phyloP scores from a whole-genome alignment of 2,329 filamentous ascomycete genomes.

The Huntiella omanensis region DNA sequence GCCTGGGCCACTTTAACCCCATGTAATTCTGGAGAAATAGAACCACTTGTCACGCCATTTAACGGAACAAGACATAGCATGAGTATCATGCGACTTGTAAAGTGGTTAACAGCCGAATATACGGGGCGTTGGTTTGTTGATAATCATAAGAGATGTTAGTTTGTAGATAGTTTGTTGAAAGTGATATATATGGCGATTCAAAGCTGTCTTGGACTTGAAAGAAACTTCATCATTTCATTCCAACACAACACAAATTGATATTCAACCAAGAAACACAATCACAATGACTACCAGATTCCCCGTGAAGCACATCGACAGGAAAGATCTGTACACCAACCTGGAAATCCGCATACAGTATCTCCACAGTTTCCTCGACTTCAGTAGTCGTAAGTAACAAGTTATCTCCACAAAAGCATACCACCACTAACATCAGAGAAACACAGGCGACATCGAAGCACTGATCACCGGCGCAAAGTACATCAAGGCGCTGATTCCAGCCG shows the following conservation, averaged over 20 bases:
- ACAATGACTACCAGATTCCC: conserved; percentile 17
- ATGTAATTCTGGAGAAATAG: conserved; percentile 2
- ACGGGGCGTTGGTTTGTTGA: too few relatives aligned
- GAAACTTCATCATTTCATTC: not conserved
- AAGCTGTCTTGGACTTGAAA: not conserved
- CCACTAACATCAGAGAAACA: not conserved
- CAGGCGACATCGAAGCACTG: conserved; percentile 52
- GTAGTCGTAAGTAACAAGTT: conserved; percentile 36
- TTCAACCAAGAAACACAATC: not conserved
- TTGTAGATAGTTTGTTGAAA: too few relatives aligned
- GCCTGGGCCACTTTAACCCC: conserved; percentile 7
- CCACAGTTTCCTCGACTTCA: conserved; percentile 60
- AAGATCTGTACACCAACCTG: conserved; percentile 52
- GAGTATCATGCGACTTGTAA: not conserved
- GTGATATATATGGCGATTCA: too few relatives aligned
- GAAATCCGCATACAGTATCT: conserved; percentile 54
- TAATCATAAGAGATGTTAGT: too few relatives aligned
- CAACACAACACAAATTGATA: not conserved
- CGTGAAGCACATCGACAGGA: conserved; percentile 46
- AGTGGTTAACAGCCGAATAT: too few relatives aligned
- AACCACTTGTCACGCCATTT: conserved; percentile 10
- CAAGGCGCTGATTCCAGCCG: conserved; percentile 61
- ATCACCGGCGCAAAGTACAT: conserved; percentile 55
- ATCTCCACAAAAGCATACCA: not conserved
- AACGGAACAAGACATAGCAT: not conserved